phyloP scores from a whole-genome alignment of 352 stramenopile species.

The Phytophthora quininea region DNA sequence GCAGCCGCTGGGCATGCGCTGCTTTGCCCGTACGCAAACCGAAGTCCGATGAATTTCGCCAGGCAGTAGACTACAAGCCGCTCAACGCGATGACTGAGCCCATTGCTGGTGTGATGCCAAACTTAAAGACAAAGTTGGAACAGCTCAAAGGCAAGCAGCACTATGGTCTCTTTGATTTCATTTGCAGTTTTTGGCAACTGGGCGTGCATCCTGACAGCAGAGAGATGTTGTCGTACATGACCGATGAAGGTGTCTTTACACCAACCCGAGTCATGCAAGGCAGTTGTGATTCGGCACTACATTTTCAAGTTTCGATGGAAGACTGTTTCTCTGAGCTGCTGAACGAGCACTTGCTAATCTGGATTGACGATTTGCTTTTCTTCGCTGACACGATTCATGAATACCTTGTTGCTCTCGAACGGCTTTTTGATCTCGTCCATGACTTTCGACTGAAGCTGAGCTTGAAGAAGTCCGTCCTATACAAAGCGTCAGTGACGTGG shows the following conservation, averaged over 20 bases:
- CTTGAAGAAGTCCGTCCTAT: conserved; percentile 20
- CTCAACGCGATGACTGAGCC: conserved; percentile 7
- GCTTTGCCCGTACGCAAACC: neutral
- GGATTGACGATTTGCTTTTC: conserved; percentile 38
- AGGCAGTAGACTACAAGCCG: neutral
- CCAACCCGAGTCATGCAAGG: conserved; percentile 8
- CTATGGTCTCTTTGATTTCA: conserved; percentile 14
- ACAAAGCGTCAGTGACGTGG: conserved; percentile 13
- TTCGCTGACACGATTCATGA: conserved; percentile 17
- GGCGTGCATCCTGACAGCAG: conserved; percentile 7
- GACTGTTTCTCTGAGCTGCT: neutral
- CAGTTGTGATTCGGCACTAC: neutral
- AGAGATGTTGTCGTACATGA: conserved; percentile 25
- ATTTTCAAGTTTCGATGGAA: conserved; percentile 7
- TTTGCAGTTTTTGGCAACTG: conserved; percentile 25
- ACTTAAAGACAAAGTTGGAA: conserved; percentile 6
- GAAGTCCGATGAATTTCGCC: neutral
- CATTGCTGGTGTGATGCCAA: conserved; percentile 8
- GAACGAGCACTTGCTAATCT: conserved; percentile 19
- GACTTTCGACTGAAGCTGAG: conserved; percentile 26
- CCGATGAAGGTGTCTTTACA: conserved; percentile 2
- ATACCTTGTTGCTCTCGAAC: conserved; percentile 20
- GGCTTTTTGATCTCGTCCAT: conserved; percentile 23
- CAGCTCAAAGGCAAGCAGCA: neutral
- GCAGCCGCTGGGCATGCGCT: conserved; percentile 2